Evolutionary conservation across 805 yeast genomes (phyloP), one percentile per base, ranked within the genome.

Genomic region (Yamadazyma scolyti): DNA sequence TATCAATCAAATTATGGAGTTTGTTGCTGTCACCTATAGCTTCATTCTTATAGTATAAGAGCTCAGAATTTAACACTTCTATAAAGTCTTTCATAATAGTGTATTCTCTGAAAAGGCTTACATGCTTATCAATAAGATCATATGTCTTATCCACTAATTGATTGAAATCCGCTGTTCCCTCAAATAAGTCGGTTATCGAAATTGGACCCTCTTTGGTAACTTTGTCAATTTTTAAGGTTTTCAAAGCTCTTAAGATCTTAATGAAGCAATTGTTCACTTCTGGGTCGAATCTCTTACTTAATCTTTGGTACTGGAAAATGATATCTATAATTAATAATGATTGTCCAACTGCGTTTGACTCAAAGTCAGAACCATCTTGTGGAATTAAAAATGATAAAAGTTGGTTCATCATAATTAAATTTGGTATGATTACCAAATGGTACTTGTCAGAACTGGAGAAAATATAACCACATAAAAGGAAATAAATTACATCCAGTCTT

Each of bases 401-500:
- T 54, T 86, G 90, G 28, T 81, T 74, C 65, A 87, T 76, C 23
- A 86, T 58, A 20, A 93, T 72, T 18, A 76, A 62, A 2, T 90
- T 72, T 3, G 97, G 96, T 0, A 96, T 89, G 4, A 80, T 89
- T 8, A 93, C 82, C 37, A 88, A 68, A 65, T 93, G 98, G 58
- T 84, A 90, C 52, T 87, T 89, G 65, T 93, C 99, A 0, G 98
- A 93, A 1, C 97, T 87, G 0, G 98, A 89, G 51, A 83, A 93
- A 4, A 88, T 52, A 32, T 71, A 65, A 5, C 97, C 97, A 35
- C 89, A 68, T 4, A 87, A 46, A 0, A 78, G 67, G 48, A 81
- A 84, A 37, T 82, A 74, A 5, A 85, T 57, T 36, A 87, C 57
- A 50, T 88, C 95, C n/a, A 34, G 22, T 33, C 27, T 33, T 5